Evolutionary conservation across 2,329 filamentous ascomycete genomes (phyloP).

Genomic region (Colletotrichum tropicicola): DNA sequence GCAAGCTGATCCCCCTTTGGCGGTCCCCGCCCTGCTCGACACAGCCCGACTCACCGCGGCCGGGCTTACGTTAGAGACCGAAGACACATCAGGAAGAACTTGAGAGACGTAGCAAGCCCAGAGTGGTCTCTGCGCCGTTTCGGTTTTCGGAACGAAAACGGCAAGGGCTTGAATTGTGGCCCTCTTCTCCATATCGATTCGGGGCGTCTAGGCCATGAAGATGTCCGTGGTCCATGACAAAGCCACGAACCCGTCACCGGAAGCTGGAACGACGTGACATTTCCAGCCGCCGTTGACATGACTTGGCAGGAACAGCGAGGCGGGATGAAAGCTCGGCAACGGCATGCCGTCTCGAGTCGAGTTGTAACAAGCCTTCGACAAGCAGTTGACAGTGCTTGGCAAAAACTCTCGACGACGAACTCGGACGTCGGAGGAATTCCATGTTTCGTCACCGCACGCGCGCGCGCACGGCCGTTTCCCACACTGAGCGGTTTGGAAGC

Average conservation of each 20-base stretch:
- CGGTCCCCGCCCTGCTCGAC: not conserved
- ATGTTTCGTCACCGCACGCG: constrained; percentile 17
- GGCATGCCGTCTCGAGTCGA: constrained; percentile 18
- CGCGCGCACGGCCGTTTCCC: constrained; percentile 20
- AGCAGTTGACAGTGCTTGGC: constrained; percentile 28
- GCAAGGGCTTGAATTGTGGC: constrained; percentile 8
- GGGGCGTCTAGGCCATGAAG: not conserved
- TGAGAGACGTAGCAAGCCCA: not conserved
- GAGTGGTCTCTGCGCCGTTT: constrained; percentile 5
- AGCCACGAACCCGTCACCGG: not conserved
- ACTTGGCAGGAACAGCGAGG: constrained; percentile 14
- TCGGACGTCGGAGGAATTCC: constrained; percentile 15
- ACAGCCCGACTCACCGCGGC: constrained; percentile 3
- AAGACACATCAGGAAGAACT: not conserved
- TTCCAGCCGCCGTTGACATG: constrained; percentile 15
- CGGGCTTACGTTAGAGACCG: constrained; percentile 7
- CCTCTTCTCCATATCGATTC: not conserved
- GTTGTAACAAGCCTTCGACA: constrained; percentile 26
- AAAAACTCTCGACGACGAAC: constrained; percentile 2
- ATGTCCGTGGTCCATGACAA: not conserved
- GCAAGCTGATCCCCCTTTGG: not conserved
- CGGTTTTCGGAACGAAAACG: constrained; percentile 13
- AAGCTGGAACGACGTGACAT: constrained; percentile 1
- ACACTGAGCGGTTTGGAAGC: not conserved
- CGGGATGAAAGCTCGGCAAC: constrained; percentile 27